phyloP scores from a whole-genome alignment of 352 stramenopile species.

The Pythium brassicae region DNA sequence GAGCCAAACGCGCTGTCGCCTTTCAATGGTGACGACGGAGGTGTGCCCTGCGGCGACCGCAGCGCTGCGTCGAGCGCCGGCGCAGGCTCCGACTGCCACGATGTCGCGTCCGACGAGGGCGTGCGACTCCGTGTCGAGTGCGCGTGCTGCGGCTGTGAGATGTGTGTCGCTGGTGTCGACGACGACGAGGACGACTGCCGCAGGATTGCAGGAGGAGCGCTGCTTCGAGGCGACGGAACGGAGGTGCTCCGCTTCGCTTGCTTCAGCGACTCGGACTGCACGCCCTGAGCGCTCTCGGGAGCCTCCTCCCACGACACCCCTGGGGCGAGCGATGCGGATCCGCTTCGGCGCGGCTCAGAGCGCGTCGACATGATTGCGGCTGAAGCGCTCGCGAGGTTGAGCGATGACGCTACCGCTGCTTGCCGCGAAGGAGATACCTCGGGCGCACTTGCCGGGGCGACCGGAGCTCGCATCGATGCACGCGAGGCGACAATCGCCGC shows the following conservation, averaged over 20 bases:
- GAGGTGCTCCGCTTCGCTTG: conserved; percentile 1
- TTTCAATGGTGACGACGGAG: background rate
- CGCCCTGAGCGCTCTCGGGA: background rate
- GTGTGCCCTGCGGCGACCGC: background rate
- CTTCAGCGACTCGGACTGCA: background rate
- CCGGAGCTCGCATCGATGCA: background rate
- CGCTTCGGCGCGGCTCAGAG: conserved; percentile 1
- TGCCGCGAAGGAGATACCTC: background rate
- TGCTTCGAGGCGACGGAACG: background rate
- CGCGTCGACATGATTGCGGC: conserved; percentile 15
- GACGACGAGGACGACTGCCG: conserved; percentile 2
- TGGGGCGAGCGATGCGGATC: background rate
- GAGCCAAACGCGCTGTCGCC: background rate
- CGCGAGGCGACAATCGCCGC: background rate
- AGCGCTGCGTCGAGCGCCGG: background rate
- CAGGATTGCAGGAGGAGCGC: background rate
- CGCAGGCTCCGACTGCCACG: conserved; percentile 1
- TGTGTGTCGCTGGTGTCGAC: background rate
- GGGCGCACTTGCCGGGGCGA: background rate
- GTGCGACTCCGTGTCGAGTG: conserved; percentile 1
- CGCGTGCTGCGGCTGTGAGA: conserved; percentile 2
- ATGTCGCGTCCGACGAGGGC: background rate
- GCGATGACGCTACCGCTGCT: background rate
- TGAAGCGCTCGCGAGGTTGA: conserved; percentile 8
- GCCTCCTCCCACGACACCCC: background rate